These are phyloP conservation scores for Didymella lethalis DNA, from an alignment of 2,329 filamentous ascomycete species.

Conservation along the genomic window DNA sequence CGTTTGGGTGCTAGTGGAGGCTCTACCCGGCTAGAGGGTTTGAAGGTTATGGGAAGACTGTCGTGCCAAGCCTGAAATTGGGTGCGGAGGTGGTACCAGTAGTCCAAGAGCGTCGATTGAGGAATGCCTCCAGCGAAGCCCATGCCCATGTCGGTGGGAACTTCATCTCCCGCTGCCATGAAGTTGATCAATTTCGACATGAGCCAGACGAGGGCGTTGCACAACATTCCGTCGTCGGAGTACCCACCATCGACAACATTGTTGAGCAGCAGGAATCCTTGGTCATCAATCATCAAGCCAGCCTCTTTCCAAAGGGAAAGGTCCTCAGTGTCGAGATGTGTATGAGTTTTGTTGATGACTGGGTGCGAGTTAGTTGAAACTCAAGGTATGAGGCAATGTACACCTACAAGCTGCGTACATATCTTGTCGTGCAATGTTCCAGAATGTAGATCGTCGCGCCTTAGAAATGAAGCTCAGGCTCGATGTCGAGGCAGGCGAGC, in stretches of 20 bases:
- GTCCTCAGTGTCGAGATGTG: constrained; percentile 68
- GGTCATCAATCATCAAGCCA: constrained; percentile 64
- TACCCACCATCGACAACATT: constrained; percentile 52
- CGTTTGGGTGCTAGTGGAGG: constrained; percentile 39
- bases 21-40: constrained; percentile 61
- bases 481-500: constrained; percentile 36
- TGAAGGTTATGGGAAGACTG: constrained; percentile 67
- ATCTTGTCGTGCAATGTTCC: constrained; percentile 72
- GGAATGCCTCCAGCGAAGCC: constrained; percentile 54
- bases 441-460: constrained; percentile 67
- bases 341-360: constrained; percentile 68
- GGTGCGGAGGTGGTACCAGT: constrained; percentile 63
- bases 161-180: constrained; percentile 64
- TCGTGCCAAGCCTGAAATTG: constrained; percentile 68
- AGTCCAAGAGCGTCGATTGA: constrained; percentile 59
- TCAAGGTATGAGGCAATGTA: background rate
- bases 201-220: constrained; percentile 71
- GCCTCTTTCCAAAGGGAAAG: constrained; percentile 70
- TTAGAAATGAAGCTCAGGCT: constrained; percentile 55
- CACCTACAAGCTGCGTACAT: constrained; percentile 68
- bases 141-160: constrained; percentile 51
- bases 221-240: constrained; percentile 64
- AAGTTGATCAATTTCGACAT: constrained; percentile 72
- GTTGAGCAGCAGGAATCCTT: constrained; percentile 60
- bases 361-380: constrained; percentile 16